Conservation (phyloP, 1,284 basidiomycete genomes). For the Apiotrichum domesticum region DNA sequence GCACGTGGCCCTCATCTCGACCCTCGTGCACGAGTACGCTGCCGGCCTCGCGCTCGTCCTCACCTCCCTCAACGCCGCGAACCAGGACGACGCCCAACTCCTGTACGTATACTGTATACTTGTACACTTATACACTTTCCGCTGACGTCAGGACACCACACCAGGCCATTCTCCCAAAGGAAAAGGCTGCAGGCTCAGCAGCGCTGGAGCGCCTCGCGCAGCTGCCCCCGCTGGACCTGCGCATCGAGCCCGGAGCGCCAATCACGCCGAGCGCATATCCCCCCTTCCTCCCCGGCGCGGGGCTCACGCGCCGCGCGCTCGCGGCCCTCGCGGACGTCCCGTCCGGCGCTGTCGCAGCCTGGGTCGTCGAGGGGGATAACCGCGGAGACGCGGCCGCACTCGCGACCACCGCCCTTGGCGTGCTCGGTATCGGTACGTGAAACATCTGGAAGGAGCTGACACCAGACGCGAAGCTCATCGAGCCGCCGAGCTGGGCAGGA, state of each 20-base stretch:
- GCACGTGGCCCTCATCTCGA: slow-evolving; percentile 56
- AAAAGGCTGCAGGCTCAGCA: slow-evolving; percentile 47
- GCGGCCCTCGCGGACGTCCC: slow-evolving; percentile 44
- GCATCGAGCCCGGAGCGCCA: slow-evolving; percentile 4
- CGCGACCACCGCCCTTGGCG: slow-evolving; percentile 54
- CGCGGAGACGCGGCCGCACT: slow-evolving; percentile 61
- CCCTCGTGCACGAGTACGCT: slow-evolving; percentile 53
- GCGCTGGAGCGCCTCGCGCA: slow-evolving; percentile 48
- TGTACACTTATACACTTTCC: no score
- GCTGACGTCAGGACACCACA: slow-evolving; percentile 19
- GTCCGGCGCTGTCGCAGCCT: slow-evolving; percentile 48
- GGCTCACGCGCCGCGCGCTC: slow-evolving; percentile 62
- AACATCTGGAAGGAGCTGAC: background rate
- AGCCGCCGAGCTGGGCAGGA: slow-evolving; percentile 40
- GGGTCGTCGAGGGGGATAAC: slow-evolving; percentile 71
- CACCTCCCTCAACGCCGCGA: slow-evolving; percentile 65
- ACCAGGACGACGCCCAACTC: slow-evolving; percentile 69
- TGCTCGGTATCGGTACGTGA: slow-evolving; percentile 44
- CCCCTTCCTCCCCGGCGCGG: slow-evolving; percentile 60
- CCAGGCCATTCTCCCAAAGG: slow-evolving; percentile 43
- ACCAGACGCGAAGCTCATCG: slow-evolving; percentile 20
- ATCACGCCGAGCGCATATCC: slow-evolving; percentile 29
- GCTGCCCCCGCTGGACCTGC: slow-evolving; percentile 48
- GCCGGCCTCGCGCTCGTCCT: slow-evolving; percentile 58
- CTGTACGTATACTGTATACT: slow-evolving; percentile 50